Conservation (phyloP, 2,329 filamentous ascomycete genomes). For the Plectosphaerella sp. region DNA sequence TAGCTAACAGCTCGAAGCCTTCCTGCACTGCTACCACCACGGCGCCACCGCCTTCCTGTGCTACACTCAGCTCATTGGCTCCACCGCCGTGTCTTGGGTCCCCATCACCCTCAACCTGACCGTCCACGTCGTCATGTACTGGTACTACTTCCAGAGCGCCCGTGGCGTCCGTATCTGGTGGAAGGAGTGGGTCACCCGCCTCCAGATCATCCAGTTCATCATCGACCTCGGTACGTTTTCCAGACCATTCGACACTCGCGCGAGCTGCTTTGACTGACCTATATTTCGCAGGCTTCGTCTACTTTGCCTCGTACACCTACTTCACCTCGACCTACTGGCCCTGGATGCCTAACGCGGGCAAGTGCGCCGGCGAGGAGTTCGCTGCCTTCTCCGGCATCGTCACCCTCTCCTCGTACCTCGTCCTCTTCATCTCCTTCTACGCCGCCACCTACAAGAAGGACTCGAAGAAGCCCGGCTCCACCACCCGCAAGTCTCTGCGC, state of each 20-base stretch:
- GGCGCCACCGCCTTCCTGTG: constrained; percentile 94
- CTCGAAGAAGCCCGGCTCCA: constrained; percentile 54
- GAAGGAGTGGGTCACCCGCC: constrained; percentile 99
- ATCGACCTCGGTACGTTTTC: constrained; percentile 79
- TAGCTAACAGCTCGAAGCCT: constrained; percentile 49
- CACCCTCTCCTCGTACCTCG: constrained; percentile 89
- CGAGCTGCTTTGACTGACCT: not conserved
- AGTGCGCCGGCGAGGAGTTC: constrained; percentile 94
- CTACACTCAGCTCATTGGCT: constrained; percentile 93
- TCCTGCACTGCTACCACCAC: constrained; percentile 99
- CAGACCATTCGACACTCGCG: too few species aligned
- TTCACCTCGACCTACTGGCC: constrained; percentile 89
- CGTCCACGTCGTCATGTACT: constrained; percentile 99
- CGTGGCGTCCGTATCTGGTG: constrained; percentile 96
- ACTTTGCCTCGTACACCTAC: constrained; percentile 99
- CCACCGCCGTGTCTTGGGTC: constrained; percentile 93
- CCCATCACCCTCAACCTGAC: constrained; percentile 87
- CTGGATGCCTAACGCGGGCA: constrained; percentile 76
- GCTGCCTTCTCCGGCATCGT: constrained; percentile 88
- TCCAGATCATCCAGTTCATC: constrained; percentile 96
- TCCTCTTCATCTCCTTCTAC: constrained; percentile 99
- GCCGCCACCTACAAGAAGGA: constrained; percentile 92
- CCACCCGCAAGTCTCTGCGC: constrained; percentile 71
- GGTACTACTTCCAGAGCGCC: constrained; percentile 99
- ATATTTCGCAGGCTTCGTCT: constrained; percentile 73